Evolutionary conservation across 805 yeast genomes (phyloP).

Genomic region (Yarrowia divulgata): DNA sequence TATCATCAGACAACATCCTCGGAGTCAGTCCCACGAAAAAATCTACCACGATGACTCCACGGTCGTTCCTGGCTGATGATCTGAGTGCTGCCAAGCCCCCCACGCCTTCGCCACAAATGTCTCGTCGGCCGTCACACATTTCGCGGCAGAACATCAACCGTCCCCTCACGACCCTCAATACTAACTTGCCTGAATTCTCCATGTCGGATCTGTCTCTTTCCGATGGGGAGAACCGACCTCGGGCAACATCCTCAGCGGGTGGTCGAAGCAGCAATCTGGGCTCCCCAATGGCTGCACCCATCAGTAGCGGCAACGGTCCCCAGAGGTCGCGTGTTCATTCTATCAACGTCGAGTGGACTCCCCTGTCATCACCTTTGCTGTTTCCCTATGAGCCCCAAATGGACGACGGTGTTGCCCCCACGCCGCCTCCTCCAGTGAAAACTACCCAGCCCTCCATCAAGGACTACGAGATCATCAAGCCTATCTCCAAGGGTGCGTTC

Average conservation of each 20-base stretch:
- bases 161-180: slow-evolving; percentile 28
- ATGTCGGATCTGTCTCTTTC: slow-evolving; percentile 34
- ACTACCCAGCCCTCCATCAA: slow-evolving; percentile 72
- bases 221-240: slow-evolving; percentile 27
- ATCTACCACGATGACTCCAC: slow-evolving; percentile 28
- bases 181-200: slow-evolving; percentile 34
- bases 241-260: slow-evolving; percentile 32
- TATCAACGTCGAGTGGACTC: slow-evolving; percentile 62
- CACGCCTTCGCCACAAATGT: slow-evolving; percentile 24
- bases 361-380: slow-evolving; percentile 65
- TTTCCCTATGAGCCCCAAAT: slow-evolving; percentile 55
- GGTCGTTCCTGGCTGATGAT: slow-evolving; percentile 25
- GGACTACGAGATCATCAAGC: slow-evolving; percentile 90
- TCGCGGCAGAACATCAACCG: slow-evolving; percentile 30
- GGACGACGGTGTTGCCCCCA: slow-evolving; percentile 60
- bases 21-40: slow-evolving; percentile 33
- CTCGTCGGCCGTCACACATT: slow-evolving; percentile 25
- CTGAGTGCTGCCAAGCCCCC: slow-evolving; percentile 9
- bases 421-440: slow-evolving; percentile 69
- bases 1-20: slow-evolving; percentile 6
- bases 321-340: slow-evolving; percentile 32
- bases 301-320: slow-evolving; percentile 16
- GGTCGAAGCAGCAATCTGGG: slow-evolving; percentile 29
- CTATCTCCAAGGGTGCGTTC: slow-evolving; percentile 96
- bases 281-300: slow-evolving; percentile 26